Evolutionary conservation across 441 rosid genomes (phyloP).

Genomic region (Flueggea neowawraea): DNA sequence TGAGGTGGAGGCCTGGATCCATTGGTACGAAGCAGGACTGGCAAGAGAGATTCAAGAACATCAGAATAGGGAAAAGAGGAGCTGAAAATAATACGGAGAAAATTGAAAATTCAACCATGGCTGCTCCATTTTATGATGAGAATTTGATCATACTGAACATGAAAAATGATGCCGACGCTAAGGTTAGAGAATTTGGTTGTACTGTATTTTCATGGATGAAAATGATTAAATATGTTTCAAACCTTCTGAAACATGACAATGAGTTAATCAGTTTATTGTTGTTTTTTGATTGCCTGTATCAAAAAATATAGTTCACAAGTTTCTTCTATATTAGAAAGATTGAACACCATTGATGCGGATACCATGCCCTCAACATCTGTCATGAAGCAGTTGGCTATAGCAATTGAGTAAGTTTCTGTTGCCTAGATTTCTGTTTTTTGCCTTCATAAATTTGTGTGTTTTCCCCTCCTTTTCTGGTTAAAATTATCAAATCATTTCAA

Average conservation of each 20-base stretch:
- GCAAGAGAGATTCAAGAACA: conserved; percentile 76
- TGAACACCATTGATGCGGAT: conserved; percentile 50
- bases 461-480: neutral
- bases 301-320: conserved; percentile 48
- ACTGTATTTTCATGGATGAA: neutral
- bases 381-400: conserved; percentile 79
- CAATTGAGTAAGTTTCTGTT: conserved; percentile 68
- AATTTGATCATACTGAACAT: conserved; percentile 56
- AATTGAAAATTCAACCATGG: conserved; percentile 60
- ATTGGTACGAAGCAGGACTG: conserved; percentile 74
- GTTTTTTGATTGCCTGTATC: too few species aligned
- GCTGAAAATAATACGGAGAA: conserved; percentile 51
- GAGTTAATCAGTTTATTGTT: too few species aligned
- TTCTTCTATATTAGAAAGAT: conserved; percentile 44
- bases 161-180: conserved; percentile 75
- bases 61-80: conserved; percentile 64
- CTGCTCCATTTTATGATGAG: conserved; percentile 66
- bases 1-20: conserved; percentile 57
- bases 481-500: too few species aligned
- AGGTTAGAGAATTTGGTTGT: conserved; percentile 38
- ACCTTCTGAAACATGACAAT: too few species aligned
- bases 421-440: neutral
- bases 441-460: conserved; percentile 5
- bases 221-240: neutral
- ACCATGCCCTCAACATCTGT: conserved; percentile 68